These are phyloP conservation scores for Camellia lanceoleosa DNA, from an alignment of 148 eudicot species.

Conservation along the genomic window DNA sequence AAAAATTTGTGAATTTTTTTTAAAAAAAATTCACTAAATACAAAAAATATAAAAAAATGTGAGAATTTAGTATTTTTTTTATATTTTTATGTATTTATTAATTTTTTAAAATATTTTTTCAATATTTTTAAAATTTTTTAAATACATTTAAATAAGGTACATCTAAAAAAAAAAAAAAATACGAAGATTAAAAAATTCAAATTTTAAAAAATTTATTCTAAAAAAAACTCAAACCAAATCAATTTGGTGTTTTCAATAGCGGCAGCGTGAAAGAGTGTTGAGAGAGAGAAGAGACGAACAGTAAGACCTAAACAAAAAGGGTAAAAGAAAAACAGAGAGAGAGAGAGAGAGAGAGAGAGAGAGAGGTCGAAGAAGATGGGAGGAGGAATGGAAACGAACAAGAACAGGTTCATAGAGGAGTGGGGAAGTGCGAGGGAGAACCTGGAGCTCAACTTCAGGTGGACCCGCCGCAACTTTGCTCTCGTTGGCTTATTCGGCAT, in stretches of 20 bases:
- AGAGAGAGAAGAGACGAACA: neutral
- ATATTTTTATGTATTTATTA: too few species aligned
- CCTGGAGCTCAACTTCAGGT: slow-evolving; percentile 83
- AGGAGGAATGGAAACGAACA: slow-evolving; percentile 91
- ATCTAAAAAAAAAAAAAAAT: too few species aligned
- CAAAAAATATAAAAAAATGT: too few species aligned
- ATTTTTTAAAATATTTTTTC: too few species aligned
- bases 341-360: neutral
- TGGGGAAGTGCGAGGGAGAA: slow-evolving; percentile 84
- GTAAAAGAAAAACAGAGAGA: neutral
- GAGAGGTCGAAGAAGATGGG: slow-evolving; percentile 50
- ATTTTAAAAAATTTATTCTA: too few species aligned
- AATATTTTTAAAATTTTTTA: too few species aligned
- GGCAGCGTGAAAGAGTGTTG: neutral
- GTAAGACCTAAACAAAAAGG: neutral
- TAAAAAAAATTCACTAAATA: too few species aligned
- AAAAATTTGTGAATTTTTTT: too few species aligned
- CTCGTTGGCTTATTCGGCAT: slow-evolving; percentile 83
- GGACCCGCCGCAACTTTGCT: slow-evolving; percentile 94
- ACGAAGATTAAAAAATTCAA: too few species aligned
- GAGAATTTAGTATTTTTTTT: too few species aligned
- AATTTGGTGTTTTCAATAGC: neutral
- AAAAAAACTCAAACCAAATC: too few species aligned
- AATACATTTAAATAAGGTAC: too few species aligned
- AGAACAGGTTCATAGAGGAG: slow-evolving; percentile 90